Evolutionary conservation across 140 eudicot species (phyloP).

Genomic region (Ambrosia hybrid): DNA sequence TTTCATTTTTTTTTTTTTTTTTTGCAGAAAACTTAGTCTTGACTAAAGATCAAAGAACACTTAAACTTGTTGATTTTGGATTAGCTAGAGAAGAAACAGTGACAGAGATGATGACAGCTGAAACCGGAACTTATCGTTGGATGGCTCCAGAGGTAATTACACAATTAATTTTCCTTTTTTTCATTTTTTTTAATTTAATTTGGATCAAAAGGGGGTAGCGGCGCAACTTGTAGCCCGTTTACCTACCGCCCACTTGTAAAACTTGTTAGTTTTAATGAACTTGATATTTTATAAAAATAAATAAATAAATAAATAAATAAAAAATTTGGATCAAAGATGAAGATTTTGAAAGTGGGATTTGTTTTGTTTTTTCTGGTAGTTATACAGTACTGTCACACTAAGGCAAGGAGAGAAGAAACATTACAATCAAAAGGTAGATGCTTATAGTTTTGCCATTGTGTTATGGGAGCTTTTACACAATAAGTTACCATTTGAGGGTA

Average conservation of each 20-base stretch:
- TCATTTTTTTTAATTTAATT: background rate
- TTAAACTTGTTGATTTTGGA: constrained; percentile 62
- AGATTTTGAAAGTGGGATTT: constrained; percentile 10
- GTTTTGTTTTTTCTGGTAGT: constrained; percentile 19
- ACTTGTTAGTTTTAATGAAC: too few relatives aligned
- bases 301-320: too few relatives aligned
- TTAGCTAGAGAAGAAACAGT: constrained; percentile 56
- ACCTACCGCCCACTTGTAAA: too few relatives aligned
- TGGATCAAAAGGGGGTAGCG: too few relatives aligned
- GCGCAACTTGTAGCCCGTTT: too few relatives aligned
- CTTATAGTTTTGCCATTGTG: constrained; percentile 60
- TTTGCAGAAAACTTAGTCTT: constrained; percentile 48
- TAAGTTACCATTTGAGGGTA: constrained; percentile 53
- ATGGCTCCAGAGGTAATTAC: constrained; percentile 64
- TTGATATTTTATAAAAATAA: too few relatives aligned
- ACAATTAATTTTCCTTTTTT: background rate
- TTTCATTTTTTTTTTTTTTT: background rate
- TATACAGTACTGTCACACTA: constrained; percentile 56
- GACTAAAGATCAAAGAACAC: constrained; percentile 50
- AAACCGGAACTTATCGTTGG: constrained; percentile 67
- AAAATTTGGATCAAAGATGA: background rate
- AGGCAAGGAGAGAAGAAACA: constrained; percentile 59
- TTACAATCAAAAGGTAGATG: constrained; percentile 62
- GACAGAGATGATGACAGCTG: constrained; percentile 64
- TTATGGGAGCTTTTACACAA: constrained; percentile 58